A percentile compares a stretch with the other conserved stretches of the same genome.
Evolutionary conservation across 2,329 filamentous ascomycete species (phyloP).

Genomic region (Drechslerella stenobrocha): DNA sequence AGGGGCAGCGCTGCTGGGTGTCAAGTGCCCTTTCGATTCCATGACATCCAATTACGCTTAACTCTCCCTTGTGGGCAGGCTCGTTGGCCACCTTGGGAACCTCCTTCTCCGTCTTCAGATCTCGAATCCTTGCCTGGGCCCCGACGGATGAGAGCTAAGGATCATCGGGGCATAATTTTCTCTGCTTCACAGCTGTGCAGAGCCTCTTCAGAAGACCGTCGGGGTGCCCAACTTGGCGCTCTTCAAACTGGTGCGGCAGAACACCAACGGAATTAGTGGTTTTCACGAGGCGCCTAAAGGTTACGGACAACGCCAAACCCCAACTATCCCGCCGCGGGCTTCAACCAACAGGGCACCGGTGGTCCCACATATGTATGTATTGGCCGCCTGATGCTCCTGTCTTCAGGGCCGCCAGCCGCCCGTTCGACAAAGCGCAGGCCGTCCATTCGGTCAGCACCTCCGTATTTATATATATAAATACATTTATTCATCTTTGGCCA

Average conservation of each 20-base stretch:
- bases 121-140: conserved; percentile 17
- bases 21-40: conserved; percentile 16
- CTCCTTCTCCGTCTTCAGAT: conserved; percentile 20
- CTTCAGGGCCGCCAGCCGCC: conserved; percentile 19
- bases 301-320: conserved; percentile 28
- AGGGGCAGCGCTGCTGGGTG: conserved; percentile 37
- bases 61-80: conserved; percentile 37
- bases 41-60: conserved; percentile 41
- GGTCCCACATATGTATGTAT: neutral
- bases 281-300: conserved; percentile 31
- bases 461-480: no score
- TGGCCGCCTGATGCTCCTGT: conserved; percentile 18
- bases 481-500: no score
- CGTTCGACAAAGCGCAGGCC: conserved; percentile 5
- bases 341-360: conserved; percentile 1
- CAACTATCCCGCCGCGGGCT: conserved; percentile 4
- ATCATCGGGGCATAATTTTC: conserved; percentile 16
- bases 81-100: conserved; percentile 32
- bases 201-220: no score
- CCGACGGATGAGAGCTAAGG: neutral
- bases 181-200: conserved; percentile 3
- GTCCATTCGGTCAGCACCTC: no score
- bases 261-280: neutral
- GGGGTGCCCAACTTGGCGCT: no score
- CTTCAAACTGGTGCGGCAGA: no score